Conservation (phyloP, 768 basidiomycete genomes). For the Symmetrospora coprosmae region DNA sequence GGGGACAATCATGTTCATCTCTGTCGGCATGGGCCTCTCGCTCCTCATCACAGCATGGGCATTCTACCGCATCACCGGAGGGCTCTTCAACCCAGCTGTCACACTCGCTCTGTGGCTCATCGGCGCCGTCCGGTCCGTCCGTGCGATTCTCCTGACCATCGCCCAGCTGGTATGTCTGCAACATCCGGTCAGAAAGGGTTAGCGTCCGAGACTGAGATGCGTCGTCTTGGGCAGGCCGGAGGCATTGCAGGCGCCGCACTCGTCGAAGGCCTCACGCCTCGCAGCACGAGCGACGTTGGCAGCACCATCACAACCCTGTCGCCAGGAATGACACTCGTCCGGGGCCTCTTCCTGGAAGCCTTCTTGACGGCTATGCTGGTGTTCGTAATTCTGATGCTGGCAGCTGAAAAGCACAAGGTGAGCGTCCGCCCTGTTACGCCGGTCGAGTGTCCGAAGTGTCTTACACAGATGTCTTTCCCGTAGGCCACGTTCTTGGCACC, state of each 20-base stretch:
- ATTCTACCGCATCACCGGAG: conserved; percentile 27
- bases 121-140: conserved; percentile 24
- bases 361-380: conserved; percentile 27
- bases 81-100: conserved; percentile 25
- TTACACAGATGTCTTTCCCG: too few species aligned
- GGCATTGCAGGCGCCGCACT: conserved; percentile 25
- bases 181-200: neutral
- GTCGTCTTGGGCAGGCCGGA: conserved; percentile 6
- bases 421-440: too few species aligned
- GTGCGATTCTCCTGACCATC: conserved; percentile 25
- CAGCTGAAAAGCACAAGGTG: too few species aligned
- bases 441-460: too few species aligned
- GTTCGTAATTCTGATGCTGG: conserved; percentile 26
- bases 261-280: conserved; percentile 21
- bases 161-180: conserved; percentile 22
- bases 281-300: conserved; percentile 5
- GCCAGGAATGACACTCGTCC: conserved; percentile 10
- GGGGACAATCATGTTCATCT: conserved; percentile 28
- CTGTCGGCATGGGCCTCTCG: conserved; percentile 26
- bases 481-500: conserved; percentile 41
- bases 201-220: neutral
- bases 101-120: conserved; percentile 24
- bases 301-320: conserved; percentile 22
- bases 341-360: conserved; percentile 29
- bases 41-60: conserved; percentile 25